phyloP scores from a whole-genome alignment of 2,329 filamentous ascomycete species.

The Neophaeococcomyces aloes region DNA sequence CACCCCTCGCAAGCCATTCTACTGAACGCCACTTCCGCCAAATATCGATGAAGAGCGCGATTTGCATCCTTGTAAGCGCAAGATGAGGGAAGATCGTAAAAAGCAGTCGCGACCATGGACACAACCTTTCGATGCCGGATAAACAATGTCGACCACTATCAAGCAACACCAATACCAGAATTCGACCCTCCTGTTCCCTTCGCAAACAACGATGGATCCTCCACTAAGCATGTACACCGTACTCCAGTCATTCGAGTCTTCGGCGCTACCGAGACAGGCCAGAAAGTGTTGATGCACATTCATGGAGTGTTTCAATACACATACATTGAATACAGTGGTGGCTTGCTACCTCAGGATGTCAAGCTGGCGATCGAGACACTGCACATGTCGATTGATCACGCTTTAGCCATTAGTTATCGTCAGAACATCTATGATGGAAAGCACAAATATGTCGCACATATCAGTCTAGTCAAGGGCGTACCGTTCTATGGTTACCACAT shows the following conservation, averaged over 20 bases:
- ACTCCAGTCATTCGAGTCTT: constrained; percentile 85
- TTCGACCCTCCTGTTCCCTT: constrained; percentile 71
- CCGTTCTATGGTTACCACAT: constrained; percentile 96
- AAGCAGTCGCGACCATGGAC: constrained; percentile 42
- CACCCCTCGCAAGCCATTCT: too few species aligned
- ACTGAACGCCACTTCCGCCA: too few species aligned
- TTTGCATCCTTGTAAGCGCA: background rate
- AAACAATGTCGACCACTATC: constrained; percentile 94
- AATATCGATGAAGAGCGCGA: too few species aligned
- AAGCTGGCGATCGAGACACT: constrained; percentile 64
- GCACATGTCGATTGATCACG: constrained; percentile 82
- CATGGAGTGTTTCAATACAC: constrained; percentile 94
- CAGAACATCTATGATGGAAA: constrained; percentile 61
- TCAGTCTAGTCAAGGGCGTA: constrained; percentile 82
- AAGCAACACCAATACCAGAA: constrained; percentile 57
- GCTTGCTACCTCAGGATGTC: constrained; percentile 56
- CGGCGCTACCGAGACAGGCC: constrained; percentile 83
- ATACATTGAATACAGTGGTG: constrained; percentile 76
- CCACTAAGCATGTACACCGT: constrained; percentile 52
- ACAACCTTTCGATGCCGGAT: constrained; percentile 71
- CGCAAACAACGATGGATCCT: constrained; percentile 2
- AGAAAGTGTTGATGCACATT: constrained; percentile 91
- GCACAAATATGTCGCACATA: constrained; percentile 70
- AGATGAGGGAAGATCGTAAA: constrained; percentile 1
- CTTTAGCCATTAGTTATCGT: constrained; percentile 73